Base-by-base conservation (phyloP, 768 basidiomycete genomes). In the Lyophyllum atratum region DNA sequence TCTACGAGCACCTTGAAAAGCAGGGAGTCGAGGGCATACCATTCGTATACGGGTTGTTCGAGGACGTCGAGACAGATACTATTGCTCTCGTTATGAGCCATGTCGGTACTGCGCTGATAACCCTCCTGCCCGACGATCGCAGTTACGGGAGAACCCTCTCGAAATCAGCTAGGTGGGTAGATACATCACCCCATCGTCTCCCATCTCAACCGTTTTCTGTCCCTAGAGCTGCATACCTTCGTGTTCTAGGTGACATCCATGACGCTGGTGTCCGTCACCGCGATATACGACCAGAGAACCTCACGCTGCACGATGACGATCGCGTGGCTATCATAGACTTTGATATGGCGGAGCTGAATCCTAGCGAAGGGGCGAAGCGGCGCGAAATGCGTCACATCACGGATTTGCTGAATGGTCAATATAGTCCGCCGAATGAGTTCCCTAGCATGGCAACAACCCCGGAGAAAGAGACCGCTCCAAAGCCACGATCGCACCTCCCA, bases 51-150 rank as follows among this genome's bases (percentile, higher is more conserved):
- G 31, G 31, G 7, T 33, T 33, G 12, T 33, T 33, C 12, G 7
- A 33, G 12, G 31, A 33, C 12, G 31, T 33, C 31, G 31, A 33
- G 12, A 12, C 7, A 12, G 31, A 33, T 12, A 33, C 31, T 6
- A 6, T 33, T 6, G 31, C 31, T 33, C 31, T 33, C 31, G 31
- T 33, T 12, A 33, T 33, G 64, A 55, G 31, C 19, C 37, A 62
- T 49, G 59, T 52, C 5, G 63, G 61, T 7, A 46, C 21, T 33
- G 6, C 31, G 31, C 31, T 33, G 12, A 6, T 6, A 12, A 12
- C 6, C 31, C 6, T 6, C 7, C 31, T 6, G 12, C 31, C 31
- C 12, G 31, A 33, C 31, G 12, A 33, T 6, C 7, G 12, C 7
- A 12, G 12, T 12, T 6, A 6, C 31, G 31, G 12, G 31, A 6